Conservation (phyloP, 2,329 filamentous ascomycete genomes). For the Aspergillus transmontanensis region DNA sequence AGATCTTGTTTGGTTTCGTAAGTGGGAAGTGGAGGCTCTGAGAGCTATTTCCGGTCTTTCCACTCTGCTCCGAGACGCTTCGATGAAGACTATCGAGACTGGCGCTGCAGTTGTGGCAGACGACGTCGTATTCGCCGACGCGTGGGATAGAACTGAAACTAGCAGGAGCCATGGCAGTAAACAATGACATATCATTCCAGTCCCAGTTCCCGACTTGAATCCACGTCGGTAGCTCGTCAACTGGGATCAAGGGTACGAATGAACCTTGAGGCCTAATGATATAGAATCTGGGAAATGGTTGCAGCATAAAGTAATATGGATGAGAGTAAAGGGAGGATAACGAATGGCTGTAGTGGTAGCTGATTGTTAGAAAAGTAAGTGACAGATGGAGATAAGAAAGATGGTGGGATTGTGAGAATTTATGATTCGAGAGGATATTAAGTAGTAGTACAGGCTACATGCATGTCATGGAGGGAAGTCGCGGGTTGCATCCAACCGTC, state of each 20-base stretch:
- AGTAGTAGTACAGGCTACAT: background rate
- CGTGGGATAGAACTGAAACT: conserved; percentile 27
- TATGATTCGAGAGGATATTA: background rate
- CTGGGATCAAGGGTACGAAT: conserved; percentile 43
- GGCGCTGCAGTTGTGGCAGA: conserved; percentile 33
- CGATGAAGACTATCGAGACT: conserved; percentile 26
- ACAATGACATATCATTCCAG: conserved; percentile 21
- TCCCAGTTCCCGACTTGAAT: conserved; percentile 32
- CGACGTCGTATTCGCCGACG: conserved; percentile 36
- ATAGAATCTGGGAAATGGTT: conserved; percentile 41
- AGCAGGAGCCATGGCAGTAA: conserved; percentile 26
- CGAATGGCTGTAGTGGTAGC: background rate
- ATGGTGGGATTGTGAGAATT: background rate
- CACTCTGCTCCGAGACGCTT: conserved; percentile 26
- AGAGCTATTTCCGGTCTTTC: conserved; percentile 3
- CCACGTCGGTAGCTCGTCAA: conserved; percentile 47
- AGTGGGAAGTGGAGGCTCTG: background rate
- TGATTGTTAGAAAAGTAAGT: background rate
- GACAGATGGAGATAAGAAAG: background rate
- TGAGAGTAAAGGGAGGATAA: conserved; percentile 4
- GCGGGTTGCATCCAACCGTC: background rate
- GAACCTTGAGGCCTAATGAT: conserved; percentile 39
- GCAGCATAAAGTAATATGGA: conserved; percentile 14
- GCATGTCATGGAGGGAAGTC: background rate
- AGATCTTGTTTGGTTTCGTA: background rate